These are phyloP conservation scores for Aspergillus flavus DNA, from an alignment of 2,329 filamentous ascomycete genomes.

Conservation along the genomic window DNA sequence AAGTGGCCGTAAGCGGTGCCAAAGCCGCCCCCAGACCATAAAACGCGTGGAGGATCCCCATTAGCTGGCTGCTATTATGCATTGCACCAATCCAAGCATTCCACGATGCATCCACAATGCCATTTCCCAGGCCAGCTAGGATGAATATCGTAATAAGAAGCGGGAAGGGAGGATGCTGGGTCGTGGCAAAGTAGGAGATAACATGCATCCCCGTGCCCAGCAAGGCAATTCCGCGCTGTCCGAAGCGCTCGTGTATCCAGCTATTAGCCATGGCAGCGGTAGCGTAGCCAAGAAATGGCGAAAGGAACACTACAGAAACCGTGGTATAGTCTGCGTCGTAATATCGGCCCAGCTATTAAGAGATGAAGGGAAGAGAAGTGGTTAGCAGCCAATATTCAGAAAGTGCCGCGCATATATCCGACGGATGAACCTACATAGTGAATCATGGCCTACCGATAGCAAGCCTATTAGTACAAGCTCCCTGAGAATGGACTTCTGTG, in stretches of 20 bases:
- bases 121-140: slow-evolving; percentile 71
- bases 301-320: slow-evolving; percentile 50
- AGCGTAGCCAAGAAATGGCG: slow-evolving; percentile 53
- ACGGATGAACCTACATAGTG: slow-evolving; percentile 45
- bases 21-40: slow-evolving; percentile 73
- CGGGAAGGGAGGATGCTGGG: slow-evolving; percentile 69
- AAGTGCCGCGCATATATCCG: neutral
- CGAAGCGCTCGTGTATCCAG: slow-evolving; percentile 48
- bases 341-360: slow-evolving; percentile 44
- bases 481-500: neutral
- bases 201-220: slow-evolving; percentile 53
- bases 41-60: slow-evolving; percentile 70
- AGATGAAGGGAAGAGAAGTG: neutral
- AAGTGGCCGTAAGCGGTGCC: slow-evolving; percentile 69
- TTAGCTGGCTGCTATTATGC: slow-evolving; percentile 68
- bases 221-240: slow-evolving; percentile 72
- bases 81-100: slow-evolving; percentile 71
- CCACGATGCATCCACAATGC: slow-evolving; percentile 59
- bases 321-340: slow-evolving; percentile 49
- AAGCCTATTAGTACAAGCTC: slow-evolving; percentile 12
- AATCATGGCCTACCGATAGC: slow-evolving; percentile 42
- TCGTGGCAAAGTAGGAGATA: slow-evolving; percentile 49
- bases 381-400: neutral
- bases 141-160: slow-evolving; percentile 67
- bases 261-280: slow-evolving; percentile 49